Evolutionary conservation across 1,284 basidiomycete species (phyloP), one percentile per base, ranked within the genome.

Genomic region (Ganoderma lingzhi): DNA sequence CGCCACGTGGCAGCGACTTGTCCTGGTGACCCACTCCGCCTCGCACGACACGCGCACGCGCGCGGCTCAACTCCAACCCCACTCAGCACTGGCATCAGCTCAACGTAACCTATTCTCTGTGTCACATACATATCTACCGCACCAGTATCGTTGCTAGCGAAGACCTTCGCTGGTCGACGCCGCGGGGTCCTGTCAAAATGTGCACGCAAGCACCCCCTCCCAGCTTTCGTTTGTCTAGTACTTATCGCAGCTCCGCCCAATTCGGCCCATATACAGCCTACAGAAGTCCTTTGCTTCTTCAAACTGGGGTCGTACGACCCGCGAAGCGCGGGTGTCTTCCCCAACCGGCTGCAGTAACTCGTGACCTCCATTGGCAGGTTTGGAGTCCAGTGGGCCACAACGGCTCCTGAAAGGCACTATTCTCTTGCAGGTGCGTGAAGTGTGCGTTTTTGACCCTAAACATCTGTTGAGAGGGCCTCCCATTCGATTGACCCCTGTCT

Each of bases 1-100:
- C 53, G 32, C 53, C 53, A 56, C 53, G 53, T 56, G 53, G 30
- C 53, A 32, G 3, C 30, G 30, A 56, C 53, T 17, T 56, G 48
- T 56, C 53, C 28, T 32, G 15, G 17, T 35, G 53, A 56, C 30
- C 32, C 23, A 6, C 17, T 56, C 30, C 28, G 23, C 4, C 53
- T 17, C 12, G 12, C 28, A 6, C 14, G 4, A 14, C 15, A 15
- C 53, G 37, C 37, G 9, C 15, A 15, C 53, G 37, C 37, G 9
- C 28, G 5, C 28, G 28, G 28, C 14, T 55, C 51, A 32, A 5
- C 51, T 28, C 10, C 51, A 14, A 55, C 14, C 28, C 23, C 23
- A 23, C 23, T 23, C 23, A 23, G 23, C 23, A 23, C 23, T 23
- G 23, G 32, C 28, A 8, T 28, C 14, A 32, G 30, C 28, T 15